Evolutionary conservation across 306 rosid species (phyloP).

Genomic region (Gleditsia sinensis): DNA sequence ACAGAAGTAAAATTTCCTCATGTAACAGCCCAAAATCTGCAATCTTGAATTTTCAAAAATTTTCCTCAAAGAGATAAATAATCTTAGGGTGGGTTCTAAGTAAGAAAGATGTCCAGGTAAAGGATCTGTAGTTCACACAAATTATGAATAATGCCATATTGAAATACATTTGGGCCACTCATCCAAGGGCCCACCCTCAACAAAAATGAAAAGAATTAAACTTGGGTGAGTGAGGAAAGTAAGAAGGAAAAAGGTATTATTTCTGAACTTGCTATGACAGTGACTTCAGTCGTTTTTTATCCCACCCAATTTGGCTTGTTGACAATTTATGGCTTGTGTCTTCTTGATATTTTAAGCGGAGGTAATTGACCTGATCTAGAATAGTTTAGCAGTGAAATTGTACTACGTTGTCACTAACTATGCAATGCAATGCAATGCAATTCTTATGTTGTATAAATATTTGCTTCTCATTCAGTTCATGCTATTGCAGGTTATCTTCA

Average conservation of each 20-base stretch:
- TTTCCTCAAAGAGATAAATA: not conserved
- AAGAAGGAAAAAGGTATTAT: not conserved
- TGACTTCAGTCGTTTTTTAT: not conserved
- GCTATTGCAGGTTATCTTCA: conserved; percentile 71
- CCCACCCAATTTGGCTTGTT: not conserved
- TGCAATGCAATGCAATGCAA: not conserved
- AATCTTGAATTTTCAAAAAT: not conserved
- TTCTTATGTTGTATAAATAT: conserved; percentile 22
- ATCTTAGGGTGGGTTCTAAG: not conserved
- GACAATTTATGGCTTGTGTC: conserved; percentile 7
- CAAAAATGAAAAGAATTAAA: not conserved
- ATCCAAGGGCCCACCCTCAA: not conserved
- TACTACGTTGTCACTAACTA: conserved; percentile 6
- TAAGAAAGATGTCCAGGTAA: conserved; percentile 8
- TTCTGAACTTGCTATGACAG: not conserved
- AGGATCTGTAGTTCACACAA: not conserved
- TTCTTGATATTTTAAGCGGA: conserved; percentile 16
- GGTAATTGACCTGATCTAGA: conserved; percentile 1
- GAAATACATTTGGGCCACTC: conserved; percentile 3
- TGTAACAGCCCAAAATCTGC: not conserved
- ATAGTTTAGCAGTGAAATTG: not conserved
- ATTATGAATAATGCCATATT: not conserved
- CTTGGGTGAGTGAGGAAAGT: not conserved
- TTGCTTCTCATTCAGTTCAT: conserved; percentile 30
- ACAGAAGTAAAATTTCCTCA: not conserved